Evolutionary conservation across 108 stramenopile species (phyloP), one percentile per base, ranked within the genome.

Genomic region (Cyclostephanos invisitatus): DNA sequence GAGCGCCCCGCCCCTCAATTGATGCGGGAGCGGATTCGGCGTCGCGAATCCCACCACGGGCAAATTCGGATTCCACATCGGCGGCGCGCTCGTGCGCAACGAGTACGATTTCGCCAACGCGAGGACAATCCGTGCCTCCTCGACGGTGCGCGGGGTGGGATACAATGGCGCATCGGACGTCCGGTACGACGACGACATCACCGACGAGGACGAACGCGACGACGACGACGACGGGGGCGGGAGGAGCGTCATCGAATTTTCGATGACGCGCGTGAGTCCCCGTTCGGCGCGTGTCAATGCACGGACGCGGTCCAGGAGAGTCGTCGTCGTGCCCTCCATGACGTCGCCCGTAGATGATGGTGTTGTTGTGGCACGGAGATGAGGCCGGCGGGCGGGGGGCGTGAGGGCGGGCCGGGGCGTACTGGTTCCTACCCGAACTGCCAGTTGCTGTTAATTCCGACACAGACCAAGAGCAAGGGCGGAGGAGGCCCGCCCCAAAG

Each of bases 21-120:
- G 93, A 84, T 94, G 89, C 2, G 93, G 93, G 36, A 91, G 57
- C 0, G 93, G 93, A 66, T 88, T 92, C 37, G 93, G 93, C 14
- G 89, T 94, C 44, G 86, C 73, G 73, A 94, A 94, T 55, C 89
- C 89, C 7, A 90, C 67, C 27, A 92, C 87, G 37, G 93, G 93
- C 14, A 88, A 75, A 28, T 77, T 75, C 15, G 93, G 82, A 81
- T 92, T 91, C 93, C 93, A 94, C 53, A 83, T 88, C 20, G 86
- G 86, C 15, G 93, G 93, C 22, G 93, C 93, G 15, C 84, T 86
- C 15, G 93, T 94, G 11, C 89, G 80, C 17, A 82, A 36, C 9
- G 91, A 77, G 68, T 84, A 87, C 40, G 83, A 77, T 3, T 89
- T 82, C 2, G 90, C 89, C 15, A 92, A 81, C 27, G 91, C 88